Base-by-base conservation (phyloP, 148 eudicot genomes). In the Polygonum maritimum region DNA sequence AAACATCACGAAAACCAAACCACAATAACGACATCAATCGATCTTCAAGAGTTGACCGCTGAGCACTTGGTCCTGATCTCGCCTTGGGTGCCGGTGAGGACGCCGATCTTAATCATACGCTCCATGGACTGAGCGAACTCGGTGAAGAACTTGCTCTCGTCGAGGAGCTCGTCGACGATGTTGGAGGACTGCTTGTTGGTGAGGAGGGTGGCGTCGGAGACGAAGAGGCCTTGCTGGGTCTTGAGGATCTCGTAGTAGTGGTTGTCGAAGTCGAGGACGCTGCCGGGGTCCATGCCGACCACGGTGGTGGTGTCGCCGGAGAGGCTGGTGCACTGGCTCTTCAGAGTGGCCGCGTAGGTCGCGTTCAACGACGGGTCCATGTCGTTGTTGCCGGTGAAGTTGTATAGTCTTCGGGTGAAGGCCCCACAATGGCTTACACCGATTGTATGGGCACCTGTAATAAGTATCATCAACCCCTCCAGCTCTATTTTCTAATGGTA, bases 371-470 rank as follows among this genome's bases (percentile, higher is more conserved):
- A 33, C 21, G 91, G 89, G 33, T 91, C 96, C 2, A 78, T 74
- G 36, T 83, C 87, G 15, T 70, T 47, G 76, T 79, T 77, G 48
- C 95, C 95, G 5, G 84, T 83, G 84, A 86, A 91, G 74, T 91
- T 91, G 83, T 80, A 89, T 0, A 91, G 83, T 7, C 96, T 76
- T 33, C 74, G 75, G 26, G 33, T 36, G 76, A 89, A 76, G 9
- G 81, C 31, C 2, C 44, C 12, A 57, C 92, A 90, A 22, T 83
- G 95, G 0, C 77, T 69, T 33, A 82, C 73, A 3, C 96, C 96
- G 48, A 91, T 80, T 36, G 92, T 89, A 74, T 89, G 92, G 11
- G 86, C 92, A 5, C 96, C 96, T 91, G 71, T 3, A 36, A 54
- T 26, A 26, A 0, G 1, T 26, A 26, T 26, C 31, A 26, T 26